Conservation (phyloP, 495 filamentous ascomycete genomes). For the Penicillium macrosclerotiorum region DNA sequence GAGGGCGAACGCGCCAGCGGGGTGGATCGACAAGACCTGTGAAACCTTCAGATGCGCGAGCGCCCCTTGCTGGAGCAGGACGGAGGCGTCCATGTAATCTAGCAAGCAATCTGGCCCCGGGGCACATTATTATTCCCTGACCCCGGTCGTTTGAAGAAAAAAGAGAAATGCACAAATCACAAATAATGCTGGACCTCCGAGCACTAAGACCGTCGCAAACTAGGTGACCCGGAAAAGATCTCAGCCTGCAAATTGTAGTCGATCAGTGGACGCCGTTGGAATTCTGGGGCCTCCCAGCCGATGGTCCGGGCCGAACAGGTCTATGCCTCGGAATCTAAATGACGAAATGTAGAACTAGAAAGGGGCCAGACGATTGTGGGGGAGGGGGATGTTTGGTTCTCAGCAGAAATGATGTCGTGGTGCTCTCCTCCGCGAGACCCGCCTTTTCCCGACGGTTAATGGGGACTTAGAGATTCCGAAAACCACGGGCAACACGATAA, state of each 20-base stretch:
- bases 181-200: too few relatives aligned
- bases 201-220: too few relatives aligned
- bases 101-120: conserved; percentile 19
- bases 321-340: too few relatives aligned
- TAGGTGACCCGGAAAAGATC: conserved; percentile 22
- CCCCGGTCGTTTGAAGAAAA: conserved; percentile 10
- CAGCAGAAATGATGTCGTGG: conserved; percentile 11
- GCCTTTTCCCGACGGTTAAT: conserved; percentile 20
- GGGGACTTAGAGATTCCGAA: background rate
- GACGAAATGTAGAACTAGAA: too few relatives aligned
- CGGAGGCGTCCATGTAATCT: conserved; percentile 35
- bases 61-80: conserved; percentile 29
- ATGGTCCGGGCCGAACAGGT: conserved; percentile 24
- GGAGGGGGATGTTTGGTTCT: too few relatives aligned
- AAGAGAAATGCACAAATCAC: conserved; percentile 7
- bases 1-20: conserved; percentile 1
- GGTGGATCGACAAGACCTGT: conserved; percentile 3
- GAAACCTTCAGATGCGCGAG: background rate
- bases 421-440: background rate
- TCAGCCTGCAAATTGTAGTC: too few relatives aligned
- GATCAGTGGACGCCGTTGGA: too few relatives aligned
- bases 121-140: background rate
- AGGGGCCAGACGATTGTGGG: too few relatives aligned
- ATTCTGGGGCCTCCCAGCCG: too few relatives aligned
- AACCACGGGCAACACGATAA: background rate